phyloP scores from a whole-genome alignment of 2,329 filamentous ascomycete species.

The Diaporthe aspalathi region DNA sequence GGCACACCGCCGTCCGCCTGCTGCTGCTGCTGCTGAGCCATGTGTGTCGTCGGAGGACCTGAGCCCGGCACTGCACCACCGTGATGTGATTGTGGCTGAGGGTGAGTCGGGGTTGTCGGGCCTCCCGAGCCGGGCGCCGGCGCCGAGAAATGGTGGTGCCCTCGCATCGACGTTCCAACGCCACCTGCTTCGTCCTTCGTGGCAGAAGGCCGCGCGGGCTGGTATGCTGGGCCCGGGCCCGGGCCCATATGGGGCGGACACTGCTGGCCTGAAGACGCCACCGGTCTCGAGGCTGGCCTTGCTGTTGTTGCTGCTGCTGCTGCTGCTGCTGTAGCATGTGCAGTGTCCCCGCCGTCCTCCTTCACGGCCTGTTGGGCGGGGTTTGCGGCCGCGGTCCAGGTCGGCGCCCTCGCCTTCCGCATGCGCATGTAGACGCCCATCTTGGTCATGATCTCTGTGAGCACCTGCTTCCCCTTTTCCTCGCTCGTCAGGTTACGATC shows the following conservation, averaged over 20 bases:
- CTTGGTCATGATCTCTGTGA: constrained; percentile 72
- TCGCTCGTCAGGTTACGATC: constrained; percentile 62
- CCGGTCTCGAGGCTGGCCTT: neutral
- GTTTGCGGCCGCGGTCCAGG: constrained; percentile 54
- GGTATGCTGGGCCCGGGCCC: neutral
- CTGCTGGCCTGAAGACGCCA: constrained; percentile 17
- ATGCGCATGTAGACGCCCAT: constrained; percentile 69
- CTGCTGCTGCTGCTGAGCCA: neutral
- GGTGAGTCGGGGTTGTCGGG: neutral
- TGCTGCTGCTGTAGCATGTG: no score
- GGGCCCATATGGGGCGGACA: neutral
- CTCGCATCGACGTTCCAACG: neutral
- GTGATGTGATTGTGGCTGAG: neutral
- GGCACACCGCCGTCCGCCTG: constrained; percentile 37
- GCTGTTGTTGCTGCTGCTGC: neutral
- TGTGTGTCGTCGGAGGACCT: neutral
- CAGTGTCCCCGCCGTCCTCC: constrained; percentile 36
- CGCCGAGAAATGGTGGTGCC: neutral
- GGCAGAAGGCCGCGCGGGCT: neutral
- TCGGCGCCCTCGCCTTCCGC: constrained; percentile 67
- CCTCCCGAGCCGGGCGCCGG: neutral
- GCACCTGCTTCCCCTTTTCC: constrained; percentile 69
- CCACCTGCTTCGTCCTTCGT: constrained; percentile 16
- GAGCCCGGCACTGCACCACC: constrained; percentile 14
- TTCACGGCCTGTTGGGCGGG: constrained; percentile 51